Evolutionary conservation across 176 grass and related monocot species (phyloP), one percentile per base, ranked within the genome.

Genomic region (Triticum monococcum): DNA sequence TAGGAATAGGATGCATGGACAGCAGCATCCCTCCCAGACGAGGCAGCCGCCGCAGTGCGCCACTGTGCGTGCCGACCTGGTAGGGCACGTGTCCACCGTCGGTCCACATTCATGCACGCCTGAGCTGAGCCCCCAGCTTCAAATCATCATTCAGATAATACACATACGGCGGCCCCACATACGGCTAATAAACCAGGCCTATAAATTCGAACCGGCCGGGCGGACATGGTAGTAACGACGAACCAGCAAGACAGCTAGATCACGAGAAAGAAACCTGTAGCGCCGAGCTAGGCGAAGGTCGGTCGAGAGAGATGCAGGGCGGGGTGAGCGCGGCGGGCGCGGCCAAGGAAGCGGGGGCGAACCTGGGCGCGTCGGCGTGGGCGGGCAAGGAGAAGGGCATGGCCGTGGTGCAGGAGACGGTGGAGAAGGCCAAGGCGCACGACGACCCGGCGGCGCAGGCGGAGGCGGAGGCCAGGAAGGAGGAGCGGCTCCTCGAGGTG

Each of bases 291-390:
- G 38, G 38, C 36, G 22, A 5, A 20, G 18, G 22, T 12, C 22
- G 11, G 5, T n/a, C 10, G 12, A 4, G 8, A 1, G 13, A 16
- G 41, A 83, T 91, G 89, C 85, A 91, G 67, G 85, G 65, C 41
- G 89, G 89, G 3, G 74, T 62, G 77, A 89, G 24, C 60, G 89
- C 77, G 9, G 35, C 24, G 48, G 85, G 72, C 4, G 37, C 81
- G 6, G 81, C 89, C 3, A 87, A 87, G 84, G 84, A 90, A 74
- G 79, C 84, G 22, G 66, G 66, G 9, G 80, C 89, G 24, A 87
- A 90, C 80, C 54, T 90, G 7, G 80, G 84, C 10, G 84, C 74
- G 3, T 87, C 89, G 54, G 89, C 84, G 48, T 87, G 77, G 89
- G 76, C 89, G 4, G 76, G 85, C 18, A 84, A 75, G 85, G 89